Evolutionary conservation across 768 basidiomycete species (phyloP), one percentile per base, ranked within the genome.

Genomic region (Russula virescens): DNA sequence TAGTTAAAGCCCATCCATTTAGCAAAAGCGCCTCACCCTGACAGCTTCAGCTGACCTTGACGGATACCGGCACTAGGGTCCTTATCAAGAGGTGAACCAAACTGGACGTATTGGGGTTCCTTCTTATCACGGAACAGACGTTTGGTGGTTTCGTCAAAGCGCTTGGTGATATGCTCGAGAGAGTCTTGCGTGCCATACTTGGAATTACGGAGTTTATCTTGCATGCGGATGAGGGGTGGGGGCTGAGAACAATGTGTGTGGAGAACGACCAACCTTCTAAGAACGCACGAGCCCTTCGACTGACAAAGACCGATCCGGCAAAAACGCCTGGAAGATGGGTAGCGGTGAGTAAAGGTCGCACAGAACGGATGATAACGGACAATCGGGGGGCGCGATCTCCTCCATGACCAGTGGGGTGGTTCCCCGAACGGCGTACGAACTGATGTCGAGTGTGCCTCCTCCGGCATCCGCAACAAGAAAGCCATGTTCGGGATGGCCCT

Each of bases 101-200:
- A 91, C 0, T 79, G 82, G 35, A 91, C 81, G 68, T 86, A 91
- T 71, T 90, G 88, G 19, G 82, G 67, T 14, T 87, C 85, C 49
- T 80, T 81, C 68, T 78, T 79, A 63, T 88, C 85, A 3, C 88
- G 81, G 72, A 91, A 91, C 0, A 90, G 73, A 31, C 88, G 82
- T 70, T 91, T 91, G 5, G 89, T 91, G 0, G 88, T 89, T 72
- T 91, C 89, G 60, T 91, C 88, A 71, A 91, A 91, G 18, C 84
- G 81, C 66, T 85, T 84, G 5, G 89, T 86, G 69, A 91, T 89
- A 68, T 91, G 89, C 56, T 91, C 89, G 9, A 91, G 76, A 4
- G 86, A 78, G 69, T 87, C 89, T 2, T 81, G 71, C 2, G 83
- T 81, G 51, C 89, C 87, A 65, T 91, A 91, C 74, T 80, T 87